Evolutionary conservation across 768 basidiomycete species (phyloP), one percentile per base, ranked within the genome.

Genomic region (Cystobasidium tubakii): DNA sequence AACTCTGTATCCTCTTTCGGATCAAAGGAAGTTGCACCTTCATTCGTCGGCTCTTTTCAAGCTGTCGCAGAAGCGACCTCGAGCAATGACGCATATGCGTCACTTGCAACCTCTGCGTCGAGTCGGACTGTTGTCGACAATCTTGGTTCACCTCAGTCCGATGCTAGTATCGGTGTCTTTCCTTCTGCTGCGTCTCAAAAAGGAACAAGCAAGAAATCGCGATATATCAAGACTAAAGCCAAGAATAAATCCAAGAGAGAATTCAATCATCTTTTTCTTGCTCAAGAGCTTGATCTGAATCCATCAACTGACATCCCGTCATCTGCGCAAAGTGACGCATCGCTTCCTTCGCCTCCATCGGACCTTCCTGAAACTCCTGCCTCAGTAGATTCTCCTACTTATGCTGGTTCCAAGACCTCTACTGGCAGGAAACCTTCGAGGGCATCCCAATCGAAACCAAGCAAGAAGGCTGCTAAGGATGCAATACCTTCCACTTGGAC

Each of bases 211-310:
- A 60, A 60, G 33, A 60, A 31, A 60, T 60, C 69, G 50, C 64
- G 74, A 19, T 69, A 54, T n/a, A 62, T 72, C 53, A 76, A 77
- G 73, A 73, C 77, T 29, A 74, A 73, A 25, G 44, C 67, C 23
- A 69, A 76, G 57, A 75, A 74, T 66, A 75, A 76, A 57, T 65
- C 73, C 1, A 44, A 57, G 13, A 74, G 75, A 44, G 75, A 76
- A 12, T 77, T 80, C 50, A 63, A 62, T 44, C 29, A 74, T 17
- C 74, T 80, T 39, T 80, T 80, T 67, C 77, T 80, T 29, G 78
- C 79, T 0, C 79, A 80, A 55, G 77, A 78, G 27, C 71, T 79
- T 44, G 17, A 62, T 73, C 76, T 78, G 2, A 17, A 15, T 43
- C n/a, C 17, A 12, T 46, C 75, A 29, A 43, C 34, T 12, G 17